A percentile compares a stretch with the other conserved stretches of the same genome.
These are phyloP conservation scores for Triticum monococcum DNA, from an alignment of 176 grass and related monocot genomes.

Conservation along the genomic window DNA sequence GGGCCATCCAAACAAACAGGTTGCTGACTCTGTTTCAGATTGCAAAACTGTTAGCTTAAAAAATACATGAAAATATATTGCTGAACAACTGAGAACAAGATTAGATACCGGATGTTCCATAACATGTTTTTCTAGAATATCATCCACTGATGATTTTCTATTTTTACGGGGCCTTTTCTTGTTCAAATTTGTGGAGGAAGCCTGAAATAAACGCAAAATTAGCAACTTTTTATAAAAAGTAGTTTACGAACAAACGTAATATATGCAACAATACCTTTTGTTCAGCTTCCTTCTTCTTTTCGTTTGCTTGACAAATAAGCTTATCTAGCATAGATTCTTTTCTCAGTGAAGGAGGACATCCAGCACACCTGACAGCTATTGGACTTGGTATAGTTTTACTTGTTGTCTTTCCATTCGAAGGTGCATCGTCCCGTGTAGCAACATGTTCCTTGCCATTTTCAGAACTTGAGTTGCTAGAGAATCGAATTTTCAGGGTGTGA, in stretches of 20 bases:
- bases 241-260: background rate
- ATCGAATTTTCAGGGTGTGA: background rate
- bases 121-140: background rate
- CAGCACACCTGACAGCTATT: background rate
- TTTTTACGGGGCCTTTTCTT: background rate
- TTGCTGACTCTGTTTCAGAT: background rate
- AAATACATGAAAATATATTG: background rate
- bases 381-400: background rate
- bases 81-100: background rate
- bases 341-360: background rate
- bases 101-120: background rate
- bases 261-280: background rate
- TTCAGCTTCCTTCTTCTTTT: background rate
- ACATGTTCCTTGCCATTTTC: background rate
- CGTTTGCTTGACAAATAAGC: background rate
- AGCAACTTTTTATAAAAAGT: background rate
- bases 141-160: background rate
- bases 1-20: background rate
- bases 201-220: background rate
- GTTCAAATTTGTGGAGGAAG: background rate
- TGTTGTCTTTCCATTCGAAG: background rate
- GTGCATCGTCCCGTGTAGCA: background rate
- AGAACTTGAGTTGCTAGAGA: background rate
- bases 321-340: background rate
- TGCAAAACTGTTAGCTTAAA: background rate